Percentiles rank a stretch among this genome's conserved stretches.
These are phyloP conservation scores for Penicillium occitanis DNA, from an alignment of 2,329 filamentous ascomycete species.

Conservation along the genomic window DNA sequence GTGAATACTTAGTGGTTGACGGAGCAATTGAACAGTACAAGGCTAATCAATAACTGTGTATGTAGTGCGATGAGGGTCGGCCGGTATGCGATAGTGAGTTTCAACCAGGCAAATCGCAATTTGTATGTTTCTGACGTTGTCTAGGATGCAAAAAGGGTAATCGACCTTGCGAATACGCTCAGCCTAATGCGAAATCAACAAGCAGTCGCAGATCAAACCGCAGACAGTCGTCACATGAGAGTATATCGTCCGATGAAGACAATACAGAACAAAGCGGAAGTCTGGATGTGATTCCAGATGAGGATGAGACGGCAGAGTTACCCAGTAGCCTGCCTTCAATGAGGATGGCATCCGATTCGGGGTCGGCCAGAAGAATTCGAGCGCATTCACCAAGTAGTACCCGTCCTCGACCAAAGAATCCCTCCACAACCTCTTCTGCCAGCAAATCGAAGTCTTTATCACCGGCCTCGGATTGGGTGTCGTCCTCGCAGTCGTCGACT, in stretches of 20 bases:
- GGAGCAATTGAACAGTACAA: background rate
- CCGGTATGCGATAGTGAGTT: conserved; percentile 75
- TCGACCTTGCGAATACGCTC: conserved; percentile 87
- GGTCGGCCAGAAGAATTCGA: conserved; percentile 32
- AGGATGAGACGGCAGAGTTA: conserved; percentile 36
- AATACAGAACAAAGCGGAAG: conserved; percentile 41
- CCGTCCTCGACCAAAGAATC: conserved; percentile 31
- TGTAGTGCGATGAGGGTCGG: conserved; percentile 82
- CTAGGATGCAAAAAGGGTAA: conserved; percentile 86
- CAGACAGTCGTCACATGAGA: conserved; percentile 44
- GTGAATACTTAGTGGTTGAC: conserved; percentile 35
- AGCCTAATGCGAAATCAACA: conserved; percentile 49
- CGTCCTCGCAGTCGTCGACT: conserved; percentile 33
- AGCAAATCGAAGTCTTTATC: conserved; percentile 51
- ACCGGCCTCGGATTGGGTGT: conserved; percentile 51
- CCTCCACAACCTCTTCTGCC: conserved; percentile 39
- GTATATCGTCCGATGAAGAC: conserved; percentile 53
- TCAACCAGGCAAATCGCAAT: background rate
- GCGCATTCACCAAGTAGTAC: conserved; percentile 29
- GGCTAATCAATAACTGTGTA: conserved; percentile 38
- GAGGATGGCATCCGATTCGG: conserved; percentile 22
- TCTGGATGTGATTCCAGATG: conserved; percentile 47
- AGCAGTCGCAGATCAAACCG: conserved; percentile 48
- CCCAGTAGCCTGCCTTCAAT: conserved; percentile 26
- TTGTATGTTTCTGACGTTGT: conserved; percentile 1